Evolutionary conservation across 2,329 filamentous ascomycete genomes (phyloP).

Genomic region (Aspergillus sp.): DNA sequence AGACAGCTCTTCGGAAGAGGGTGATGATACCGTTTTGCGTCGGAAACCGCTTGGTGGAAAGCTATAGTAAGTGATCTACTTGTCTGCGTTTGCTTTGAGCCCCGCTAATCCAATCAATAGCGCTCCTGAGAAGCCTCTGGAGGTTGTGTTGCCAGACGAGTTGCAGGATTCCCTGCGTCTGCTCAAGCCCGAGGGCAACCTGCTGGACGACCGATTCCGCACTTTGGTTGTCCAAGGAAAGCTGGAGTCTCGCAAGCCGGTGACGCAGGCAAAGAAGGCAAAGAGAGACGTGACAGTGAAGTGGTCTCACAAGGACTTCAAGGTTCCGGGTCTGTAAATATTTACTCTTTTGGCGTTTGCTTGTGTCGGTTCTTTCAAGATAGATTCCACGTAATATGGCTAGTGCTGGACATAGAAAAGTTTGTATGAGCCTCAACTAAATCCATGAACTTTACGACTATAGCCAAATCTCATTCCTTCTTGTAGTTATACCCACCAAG

Average conservation of each 20-base stretch:
- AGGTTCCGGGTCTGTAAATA: slow-evolving; percentile 45
- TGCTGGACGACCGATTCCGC: slow-evolving; percentile 87
- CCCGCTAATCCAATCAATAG: slow-evolving; percentile 30
- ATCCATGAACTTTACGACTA: neutral
- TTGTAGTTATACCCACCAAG: neutral
- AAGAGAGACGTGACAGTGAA: slow-evolving; percentile 87
- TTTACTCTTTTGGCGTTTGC: slow-evolving; percentile 23
- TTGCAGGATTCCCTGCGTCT: slow-evolving; percentile 77
- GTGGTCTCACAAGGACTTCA: slow-evolving; percentile 97
- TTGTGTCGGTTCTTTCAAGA: slow-evolving; percentile 16
- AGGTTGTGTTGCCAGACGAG: slow-evolving; percentile 81
- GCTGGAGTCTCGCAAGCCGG: slow-evolving; percentile 76
- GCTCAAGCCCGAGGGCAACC: slow-evolving; percentile 92
- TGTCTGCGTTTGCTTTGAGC: neutral
- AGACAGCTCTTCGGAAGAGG: slow-evolving; percentile 50
- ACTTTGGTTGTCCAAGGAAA: slow-evolving; percentile 87
- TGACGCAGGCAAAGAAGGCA: slow-evolving; percentile 78
- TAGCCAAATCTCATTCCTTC: neutral
- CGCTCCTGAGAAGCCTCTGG: slow-evolving; percentile 71
- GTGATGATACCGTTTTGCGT: slow-evolving; percentile 65
- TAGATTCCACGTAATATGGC: slow-evolving; percentile 17
- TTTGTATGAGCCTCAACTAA: neutral
- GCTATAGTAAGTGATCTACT: slow-evolving; percentile 41
- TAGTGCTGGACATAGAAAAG: slow-evolving; percentile 8
- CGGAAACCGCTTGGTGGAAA: slow-evolving; percentile 72